Evolutionary conservation across 805 yeast genomes (phyloP), one percentile per base, ranked within the genome.

Genomic region (Barnettozyma siamensis): DNA sequence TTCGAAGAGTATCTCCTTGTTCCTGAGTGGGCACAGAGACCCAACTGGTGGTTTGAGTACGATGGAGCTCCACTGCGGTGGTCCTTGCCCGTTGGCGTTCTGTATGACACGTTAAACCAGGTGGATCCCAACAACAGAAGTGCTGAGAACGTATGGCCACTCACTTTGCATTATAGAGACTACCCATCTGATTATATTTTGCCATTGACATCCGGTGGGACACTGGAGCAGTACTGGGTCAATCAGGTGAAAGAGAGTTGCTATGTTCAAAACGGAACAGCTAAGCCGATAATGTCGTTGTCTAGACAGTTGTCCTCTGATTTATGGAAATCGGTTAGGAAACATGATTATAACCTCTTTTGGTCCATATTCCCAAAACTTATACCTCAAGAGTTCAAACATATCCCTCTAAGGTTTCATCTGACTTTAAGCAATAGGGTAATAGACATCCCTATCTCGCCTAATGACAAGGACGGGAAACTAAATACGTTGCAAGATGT

Each of bases 181-280:
- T 67, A 66, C 37, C 83, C 85, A 2, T 37, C 46, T 0, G 71
- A 67, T 4, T 59, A 65, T 21, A 51, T 82, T 18, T 64, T 76
- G 12, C 68, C 76, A 35, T 41, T 59, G 36, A 42, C 61, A 2
- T 53, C 51, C 4, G n/a, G 35, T 41, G 46, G 52, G 19, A 55
- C 68, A 11, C 48, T 77, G 43, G 69, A 62, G 34, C 73, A 70
- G 38, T 70, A 75, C 37, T 80, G 93, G 81, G 64, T 80, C 45
- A 88, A 91, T 56, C 88, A 79, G 44, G 63, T 88, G 57, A 91
- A 93, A 54, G 97, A 91, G 55, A 74, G 88, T 5, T 78, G 88
- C 53, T 87, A 72, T 53, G 76, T 88, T 0, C 59, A 84, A 29
- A 78, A 81, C 48, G 95, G 95, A 0, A 73, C 77, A n/a, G 72